These are phyloP conservation scores for Wilcoxina mikolae DNA, from an alignment of 495 filamentous ascomycete species.

Conservation along the genomic window DNA sequence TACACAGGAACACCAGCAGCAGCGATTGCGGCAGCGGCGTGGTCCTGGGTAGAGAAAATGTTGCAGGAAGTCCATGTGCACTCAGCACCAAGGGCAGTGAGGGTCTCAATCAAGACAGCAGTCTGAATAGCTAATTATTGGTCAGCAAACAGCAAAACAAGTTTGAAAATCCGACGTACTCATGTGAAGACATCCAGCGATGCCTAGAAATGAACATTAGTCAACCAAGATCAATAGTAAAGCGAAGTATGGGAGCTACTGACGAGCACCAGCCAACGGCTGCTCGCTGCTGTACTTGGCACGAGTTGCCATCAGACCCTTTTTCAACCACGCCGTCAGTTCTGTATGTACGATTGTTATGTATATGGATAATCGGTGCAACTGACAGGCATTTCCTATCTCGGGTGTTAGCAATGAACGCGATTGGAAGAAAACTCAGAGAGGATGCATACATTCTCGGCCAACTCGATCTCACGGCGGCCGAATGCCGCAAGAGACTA, in stretches of 20 bases:
- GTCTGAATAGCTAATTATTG: slow-evolving; percentile 70
- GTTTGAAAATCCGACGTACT: slow-evolving; percentile 41
- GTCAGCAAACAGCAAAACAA: slow-evolving; percentile 1
- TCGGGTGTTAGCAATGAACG: slow-evolving; percentile 6
- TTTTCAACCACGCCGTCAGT: slow-evolving; percentile 34
- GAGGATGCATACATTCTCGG: slow-evolving; percentile 55
- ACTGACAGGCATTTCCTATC: slow-evolving; percentile 30
- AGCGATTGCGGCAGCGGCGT: slow-evolving; percentile 93
- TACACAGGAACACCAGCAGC: slow-evolving; percentile 83
- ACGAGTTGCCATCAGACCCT: slow-evolving; percentile 87
- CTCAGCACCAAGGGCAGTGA: slow-evolving; percentile 84
- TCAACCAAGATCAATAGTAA: neutral
- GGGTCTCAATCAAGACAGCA: slow-evolving; percentile 95
- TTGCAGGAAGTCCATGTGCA: slow-evolving; percentile 97
- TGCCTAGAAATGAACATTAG: slow-evolving; percentile 36
- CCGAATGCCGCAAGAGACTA: slow-evolving; percentile 89
- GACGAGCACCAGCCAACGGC: slow-evolving; percentile 66
- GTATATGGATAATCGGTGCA: neutral
- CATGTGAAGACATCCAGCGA: slow-evolving; percentile 98
- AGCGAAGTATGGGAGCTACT: neutral
- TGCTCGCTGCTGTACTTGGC: slow-evolving; percentile 81
- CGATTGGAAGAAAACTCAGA: neutral
- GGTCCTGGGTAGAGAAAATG: slow-evolving; percentile 98
- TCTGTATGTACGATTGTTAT: neutral
- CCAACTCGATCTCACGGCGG: slow-evolving; percentile 96